phyloP scores from a whole-genome alignment of 2,329 filamentous ascomycete genomes.

The Hymenoscyphus albidus region DNA sequence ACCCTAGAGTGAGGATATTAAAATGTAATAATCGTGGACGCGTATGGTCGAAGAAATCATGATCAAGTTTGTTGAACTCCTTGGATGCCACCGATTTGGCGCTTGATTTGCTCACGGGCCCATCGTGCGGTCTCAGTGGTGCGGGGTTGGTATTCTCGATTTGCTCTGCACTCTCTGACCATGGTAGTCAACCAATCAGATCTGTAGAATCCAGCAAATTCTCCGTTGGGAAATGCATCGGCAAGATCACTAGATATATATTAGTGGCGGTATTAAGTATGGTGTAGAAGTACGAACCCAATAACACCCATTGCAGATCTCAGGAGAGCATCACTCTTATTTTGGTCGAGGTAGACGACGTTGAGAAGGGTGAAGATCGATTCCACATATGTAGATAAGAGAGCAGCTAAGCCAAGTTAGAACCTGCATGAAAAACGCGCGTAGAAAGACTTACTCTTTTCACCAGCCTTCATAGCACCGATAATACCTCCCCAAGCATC shows the following conservation, averaged over 20 bases:
- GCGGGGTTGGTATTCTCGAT: constrained; percentile 77
- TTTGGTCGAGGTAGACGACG: constrained; percentile 73
- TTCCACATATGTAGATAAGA: constrained; percentile 73
- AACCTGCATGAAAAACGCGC: constrained; percentile 1
- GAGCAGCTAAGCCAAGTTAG: constrained; percentile 51
- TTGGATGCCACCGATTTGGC: constrained; percentile 61
- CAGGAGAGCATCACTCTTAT: constrained; percentile 88
- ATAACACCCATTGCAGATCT: constrained; percentile 96
- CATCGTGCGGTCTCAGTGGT: constrained; percentile 94
- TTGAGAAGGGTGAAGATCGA: constrained; percentile 85
- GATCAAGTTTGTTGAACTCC: constrained; percentile 35
- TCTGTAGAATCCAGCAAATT: constrained; percentile 80
- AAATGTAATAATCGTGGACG: constrained; percentile 26
- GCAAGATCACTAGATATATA: constrained; percentile 69
- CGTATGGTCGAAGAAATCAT: constrained; percentile 10
- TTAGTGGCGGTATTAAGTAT: constrained; percentile 12
- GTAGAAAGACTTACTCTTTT: constrained; percentile 58
- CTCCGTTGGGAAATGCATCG: constrained; percentile 87
- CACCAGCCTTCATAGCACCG: constrained; percentile 81
- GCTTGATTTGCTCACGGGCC: constrained; percentile 96
- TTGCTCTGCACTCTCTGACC: constrained; percentile 87
- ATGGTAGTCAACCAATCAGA: constrained; percentile 85
- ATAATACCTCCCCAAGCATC: constrained; percentile 98
- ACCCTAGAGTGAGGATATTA: constrained; percentile 25
- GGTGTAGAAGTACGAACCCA: constrained; percentile 57